Base-by-base conservation (phyloP, 257 asterid genomes). In the Solanum pennellii region DNA sequence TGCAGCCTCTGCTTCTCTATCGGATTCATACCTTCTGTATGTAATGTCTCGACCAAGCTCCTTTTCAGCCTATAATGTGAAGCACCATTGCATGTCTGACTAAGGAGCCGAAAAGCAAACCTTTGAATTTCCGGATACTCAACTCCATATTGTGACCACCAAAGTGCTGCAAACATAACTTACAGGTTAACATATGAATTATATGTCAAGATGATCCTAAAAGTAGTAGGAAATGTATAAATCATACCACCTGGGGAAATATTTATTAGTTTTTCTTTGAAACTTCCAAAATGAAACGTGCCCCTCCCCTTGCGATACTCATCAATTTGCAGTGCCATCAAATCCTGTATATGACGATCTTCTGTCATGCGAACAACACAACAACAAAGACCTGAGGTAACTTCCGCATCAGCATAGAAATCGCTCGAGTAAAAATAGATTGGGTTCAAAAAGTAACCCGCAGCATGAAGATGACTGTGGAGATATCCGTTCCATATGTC, bases 361-460 rank as follows among this genome's bases (percentile, higher is more conserved):
- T 37, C 85, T 9, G 89, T 23, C 76, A 91, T 75, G 11, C 92
- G 88, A 16, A 88, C 88, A 13, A 94, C 25, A 80, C 94, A 94
- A 68, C 68, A 83, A 20, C 52, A 33, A 52, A 93, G 69, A 10
- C 97, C 98, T 2, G 75, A 88, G 3, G 86, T 86, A 37, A 94
- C 95, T 88, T 95, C 96, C 6, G 89, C 86, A 39, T 94, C 96
- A 9, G 88, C 49, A 27, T 20, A 84, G 59, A 89, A 91, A 29
- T 91, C 91, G 0, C 21, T 62, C 2, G 94, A 87, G 60, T 94
- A 92, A 69, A 92, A 93, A 23, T 93, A 49, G 25, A 15, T 83
- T 18, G 96, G 98, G 86, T 95, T 94, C 39, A 95, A 56, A 86
- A 86, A 92, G 88, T 91, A 93, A 14, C 94, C 98, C 0, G 95